phyloP scores from a whole-genome alignment of 495 filamentous ascomycete species.

The Lepraria neglecta region DNA sequence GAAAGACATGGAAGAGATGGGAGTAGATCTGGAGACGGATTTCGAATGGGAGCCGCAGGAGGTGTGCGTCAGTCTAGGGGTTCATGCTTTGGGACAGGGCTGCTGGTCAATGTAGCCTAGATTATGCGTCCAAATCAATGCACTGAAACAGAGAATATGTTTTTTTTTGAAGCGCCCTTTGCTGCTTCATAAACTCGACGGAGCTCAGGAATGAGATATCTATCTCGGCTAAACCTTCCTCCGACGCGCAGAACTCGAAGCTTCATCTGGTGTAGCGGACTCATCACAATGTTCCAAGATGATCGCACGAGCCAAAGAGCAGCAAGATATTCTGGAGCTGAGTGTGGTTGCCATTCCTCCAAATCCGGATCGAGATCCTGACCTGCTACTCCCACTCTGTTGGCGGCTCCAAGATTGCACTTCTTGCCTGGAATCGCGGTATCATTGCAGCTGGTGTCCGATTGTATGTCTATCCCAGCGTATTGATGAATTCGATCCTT shows the following conservation, averaged over 20 bases:
- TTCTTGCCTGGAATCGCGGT: conserved; percentile 36
- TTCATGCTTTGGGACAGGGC: no score
- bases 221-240: conserved; percentile 2
- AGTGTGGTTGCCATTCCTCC: conserved; percentile 2
- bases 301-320: neutral
- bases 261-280: neutral
- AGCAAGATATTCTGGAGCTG: neutral
- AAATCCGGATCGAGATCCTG: conserved; percentile 20
- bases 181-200: neutral
- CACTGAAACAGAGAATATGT: no score
- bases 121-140: no score
- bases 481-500: no score
- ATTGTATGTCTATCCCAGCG: conserved; percentile 36
- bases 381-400: conserved; percentile 39
- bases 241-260: neutral
- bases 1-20: no score
- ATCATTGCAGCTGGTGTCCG: conserved; percentile 51
- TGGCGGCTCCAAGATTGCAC: conserved; percentile 45
- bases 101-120: no score
- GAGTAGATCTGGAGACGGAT: no score
- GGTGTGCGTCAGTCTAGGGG: no score
- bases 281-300: neutral
- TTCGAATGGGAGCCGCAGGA: no score
- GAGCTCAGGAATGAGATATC: neutral
- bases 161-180: no score